Base-by-base conservation (phyloP, 768 basidiomycete species). In the Leccinellum rugosiceps region DNA sequence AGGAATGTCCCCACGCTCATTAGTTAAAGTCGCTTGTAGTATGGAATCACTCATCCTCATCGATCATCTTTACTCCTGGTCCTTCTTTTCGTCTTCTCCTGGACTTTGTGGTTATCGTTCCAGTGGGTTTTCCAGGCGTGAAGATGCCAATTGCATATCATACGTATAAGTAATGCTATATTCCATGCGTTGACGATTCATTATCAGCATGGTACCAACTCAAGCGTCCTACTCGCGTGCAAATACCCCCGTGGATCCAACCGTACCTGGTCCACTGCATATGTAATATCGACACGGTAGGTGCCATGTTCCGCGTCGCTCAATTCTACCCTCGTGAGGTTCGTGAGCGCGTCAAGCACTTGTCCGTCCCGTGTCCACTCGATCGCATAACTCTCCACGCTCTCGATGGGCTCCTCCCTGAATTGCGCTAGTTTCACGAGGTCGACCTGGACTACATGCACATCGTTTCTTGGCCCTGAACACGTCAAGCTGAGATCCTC, bases 381-480 rank as follows among this genome's bases (percentile, higher is more conserved):
- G 53, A 88, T 79, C 9, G 74, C 72, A 63, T 86, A 88, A 52
- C 76, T 78, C 66, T 85, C 82, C n/a, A 65, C 68, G 19, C 68
- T 58, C 21, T 53, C 62, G 23, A 63, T 58, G 1, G 66, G 60
- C 5, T 63, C 59, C n/a, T 71, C 59, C 55, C 80, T 69, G 57
- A 86, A 76, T 52, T 86, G 80, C 0, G 83, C 87, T 15, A 91
- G 76, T 13, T 86, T 83, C 15, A 89, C 75, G 30, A 89, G 80
- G 14, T 73, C 65, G 15, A 86, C 61, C n/a, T 75, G 72, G 35
- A 86, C 71, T 2, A 67, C 69, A 35, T 76, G 77, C 2, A 68
- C 69, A 44, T 76, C 77, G 30, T 58, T 59, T 65, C 63, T 65
- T 9, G 58, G 50, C 9, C 58, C 53, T 25, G 53, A 41, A 64